phyloP scores from a whole-genome alignment of 2,329 filamentous ascomycete genomes.

The Ophiocordyceps robertsii region DNA sequence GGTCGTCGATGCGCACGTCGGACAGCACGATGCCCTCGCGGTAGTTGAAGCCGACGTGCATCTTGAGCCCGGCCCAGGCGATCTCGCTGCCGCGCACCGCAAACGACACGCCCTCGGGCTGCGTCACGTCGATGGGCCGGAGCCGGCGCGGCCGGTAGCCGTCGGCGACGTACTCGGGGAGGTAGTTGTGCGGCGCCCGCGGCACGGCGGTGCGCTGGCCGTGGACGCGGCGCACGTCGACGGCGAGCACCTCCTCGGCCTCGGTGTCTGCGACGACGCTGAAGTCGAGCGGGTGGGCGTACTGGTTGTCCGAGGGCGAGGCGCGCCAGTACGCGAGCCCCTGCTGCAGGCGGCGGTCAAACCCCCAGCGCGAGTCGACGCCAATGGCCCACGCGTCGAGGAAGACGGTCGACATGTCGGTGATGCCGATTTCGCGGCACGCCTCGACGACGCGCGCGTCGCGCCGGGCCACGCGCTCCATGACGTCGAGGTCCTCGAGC shows the following conservation, averaged over 20 bases:
- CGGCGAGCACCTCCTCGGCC: slow-evolving; percentile 32
- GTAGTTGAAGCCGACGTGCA: slow-evolving; percentile 60
- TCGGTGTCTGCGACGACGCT: slow-evolving; percentile 29
- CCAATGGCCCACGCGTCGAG: slow-evolving; percentile 80
- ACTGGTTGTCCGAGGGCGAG: slow-evolving; percentile 52
- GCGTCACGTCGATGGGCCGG: slow-evolving; percentile 24
- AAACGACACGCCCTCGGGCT: slow-evolving; percentile 27
- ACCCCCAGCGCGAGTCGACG: slow-evolving; percentile 67
- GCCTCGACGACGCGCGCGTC: slow-evolving; percentile 66
- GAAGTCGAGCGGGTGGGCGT: slow-evolving; percentile 42
- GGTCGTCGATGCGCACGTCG: slow-evolving; percentile 51
- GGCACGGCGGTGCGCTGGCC: slow-evolving; percentile 33
- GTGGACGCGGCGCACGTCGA: slow-evolving; percentile 26
- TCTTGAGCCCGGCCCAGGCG: slow-evolving; percentile 52
- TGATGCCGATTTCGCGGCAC: slow-evolving; percentile 60
- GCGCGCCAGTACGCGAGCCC: slow-evolving; percentile 72
- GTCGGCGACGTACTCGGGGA: slow-evolving; percentile 19
- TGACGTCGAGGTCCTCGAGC: slow-evolving; percentile 67
- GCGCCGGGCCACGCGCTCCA: slow-evolving; percentile 53
- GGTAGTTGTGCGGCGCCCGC: slow-evolving; percentile 23
- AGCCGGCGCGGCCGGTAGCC: slow-evolving; percentile 20
- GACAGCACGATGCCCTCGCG: slow-evolving; percentile 59
- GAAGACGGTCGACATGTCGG: slow-evolving; percentile 74
- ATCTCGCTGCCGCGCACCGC: slow-evolving; percentile 34
- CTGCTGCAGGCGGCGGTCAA: slow-evolving; percentile 58